phyloP scores from a whole-genome alignment of 2,329 filamentous ascomycete species.

The Diaporthe capsici region DNA sequence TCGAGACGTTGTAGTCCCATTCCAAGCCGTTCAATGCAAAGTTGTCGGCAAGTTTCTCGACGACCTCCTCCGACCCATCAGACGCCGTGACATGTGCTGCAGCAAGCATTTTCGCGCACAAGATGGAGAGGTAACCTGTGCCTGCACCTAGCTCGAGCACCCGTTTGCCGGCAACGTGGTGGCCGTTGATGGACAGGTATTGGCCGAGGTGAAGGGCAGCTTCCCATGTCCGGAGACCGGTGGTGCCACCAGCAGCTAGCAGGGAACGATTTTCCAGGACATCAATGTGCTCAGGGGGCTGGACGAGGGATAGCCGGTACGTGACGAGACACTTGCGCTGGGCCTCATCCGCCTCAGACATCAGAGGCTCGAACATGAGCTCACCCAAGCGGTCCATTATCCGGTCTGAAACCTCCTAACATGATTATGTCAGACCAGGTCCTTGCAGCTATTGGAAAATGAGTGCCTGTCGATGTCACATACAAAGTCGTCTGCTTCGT shows the following conservation, averaged over 20 bases:
- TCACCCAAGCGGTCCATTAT: slow-evolving; percentile 78
- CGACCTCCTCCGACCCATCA: slow-evolving; percentile 81
- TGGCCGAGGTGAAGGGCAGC: slow-evolving; percentile 81
- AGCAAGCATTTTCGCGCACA: slow-evolving; percentile 77
- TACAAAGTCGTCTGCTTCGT: slow-evolving; percentile 91
- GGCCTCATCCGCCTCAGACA: slow-evolving; percentile 74
- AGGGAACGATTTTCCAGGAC: slow-evolving; percentile 78
- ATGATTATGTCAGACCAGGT: background rate
- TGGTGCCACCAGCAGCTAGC: slow-evolving; percentile 79
- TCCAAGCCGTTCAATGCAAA: slow-evolving; percentile 77
- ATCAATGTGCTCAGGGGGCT: slow-evolving; percentile 61
- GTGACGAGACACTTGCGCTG: slow-evolving; percentile 83
- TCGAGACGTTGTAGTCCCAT: slow-evolving; percentile 42
- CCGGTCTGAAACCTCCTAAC: slow-evolving; percentile 85
- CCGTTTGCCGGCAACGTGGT: slow-evolving; percentile 65
- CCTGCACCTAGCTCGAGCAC: slow-evolving; percentile 83
- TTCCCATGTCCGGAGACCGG: slow-evolving; percentile 86
- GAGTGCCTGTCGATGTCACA: slow-evolving; percentile 52
- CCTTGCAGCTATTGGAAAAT: background rate
- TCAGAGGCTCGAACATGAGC: slow-evolving; percentile 74
- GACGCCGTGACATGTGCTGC: slow-evolving; percentile 75
- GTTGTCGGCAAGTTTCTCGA: slow-evolving; percentile 77
- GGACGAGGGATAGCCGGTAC: slow-evolving; percentile 67
- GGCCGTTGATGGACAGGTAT: slow-evolving; percentile 69
- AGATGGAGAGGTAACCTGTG: slow-evolving; percentile 81